A percentile compares a stretch with the other conserved stretches of the same genome.
These are phyloP conservation scores for Fistulifera pelliculosa DNA, from an alignment of 108 stramenopile species.

Conservation along the genomic window DNA sequence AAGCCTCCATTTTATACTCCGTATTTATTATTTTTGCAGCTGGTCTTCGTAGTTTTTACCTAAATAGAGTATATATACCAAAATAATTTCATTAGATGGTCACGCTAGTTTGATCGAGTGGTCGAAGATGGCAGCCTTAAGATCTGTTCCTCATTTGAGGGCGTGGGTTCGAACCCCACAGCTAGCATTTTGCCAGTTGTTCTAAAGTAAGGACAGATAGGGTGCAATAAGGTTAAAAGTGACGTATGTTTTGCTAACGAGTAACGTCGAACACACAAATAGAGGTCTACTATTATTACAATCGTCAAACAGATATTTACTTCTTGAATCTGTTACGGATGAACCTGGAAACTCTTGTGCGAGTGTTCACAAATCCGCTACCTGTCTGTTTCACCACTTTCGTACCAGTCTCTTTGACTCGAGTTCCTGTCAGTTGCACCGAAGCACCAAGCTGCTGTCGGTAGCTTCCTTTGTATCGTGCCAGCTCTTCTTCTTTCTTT, in stretches of 20 bases:
- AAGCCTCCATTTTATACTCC: too few relatives aligned
- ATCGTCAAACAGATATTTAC: too few relatives aligned
- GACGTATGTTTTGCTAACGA: too few relatives aligned
- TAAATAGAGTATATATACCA: neutral
- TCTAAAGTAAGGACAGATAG: too few relatives aligned
- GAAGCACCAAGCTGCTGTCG: constrained; percentile 4
- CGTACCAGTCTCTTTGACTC: neutral
- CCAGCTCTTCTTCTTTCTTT: constrained; percentile 21
- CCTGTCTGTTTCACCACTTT: neutral
- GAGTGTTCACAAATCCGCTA: too few relatives aligned
- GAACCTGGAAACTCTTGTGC: too few relatives aligned
- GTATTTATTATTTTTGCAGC: too few relatives aligned
- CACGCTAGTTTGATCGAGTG: constrained; percentile 4
- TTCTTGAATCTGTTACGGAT: too few relatives aligned
- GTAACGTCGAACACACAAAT: too few relatives aligned
- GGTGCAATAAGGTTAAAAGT: too few relatives aligned
- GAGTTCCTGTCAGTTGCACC: neutral
- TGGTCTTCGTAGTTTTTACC: too few relatives aligned
- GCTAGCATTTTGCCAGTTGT: constrained; percentile 4
- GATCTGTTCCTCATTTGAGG: neutral
- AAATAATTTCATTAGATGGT: neutral
- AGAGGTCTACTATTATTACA: too few relatives aligned
- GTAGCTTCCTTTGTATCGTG: constrained; percentile 28
- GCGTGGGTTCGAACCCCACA: constrained; percentile 5
- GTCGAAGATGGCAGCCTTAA: neutral